A percentile compares a stretch with the other conserved stretches of the same genome.
Evolutionary conservation across 1,139 yeast genomes (phyloP).

Genomic region (Debaryomyces robertsiae): DNA sequence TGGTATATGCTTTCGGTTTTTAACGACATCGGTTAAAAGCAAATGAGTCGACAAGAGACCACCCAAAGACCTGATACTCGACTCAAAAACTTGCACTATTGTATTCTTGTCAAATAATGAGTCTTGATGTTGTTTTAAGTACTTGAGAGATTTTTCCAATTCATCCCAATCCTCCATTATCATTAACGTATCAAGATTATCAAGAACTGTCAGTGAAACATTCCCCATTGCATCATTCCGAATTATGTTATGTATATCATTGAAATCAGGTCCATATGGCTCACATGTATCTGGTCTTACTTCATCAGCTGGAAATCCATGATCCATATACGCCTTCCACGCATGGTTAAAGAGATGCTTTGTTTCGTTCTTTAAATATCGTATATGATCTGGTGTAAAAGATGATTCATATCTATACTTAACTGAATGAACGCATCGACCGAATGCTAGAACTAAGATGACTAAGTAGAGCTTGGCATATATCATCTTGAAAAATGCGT

Average conservation of each 20-base stretch:
- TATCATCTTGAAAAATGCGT: no score
- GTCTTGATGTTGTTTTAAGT: constrained; percentile 40
- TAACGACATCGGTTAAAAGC: constrained; percentile 55
- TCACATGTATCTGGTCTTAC: constrained; percentile 72
- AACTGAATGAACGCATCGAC: constrained; percentile 1
- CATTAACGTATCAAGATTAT: constrained; percentile 77
- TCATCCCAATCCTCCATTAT: constrained; percentile 64
- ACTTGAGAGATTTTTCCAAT: constrained; percentile 51
- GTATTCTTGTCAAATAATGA: constrained; percentile 62
- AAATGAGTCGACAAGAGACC: constrained; percentile 79
- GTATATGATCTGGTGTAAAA: constrained; percentile 55
- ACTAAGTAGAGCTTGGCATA: background rate
- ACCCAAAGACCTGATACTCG: constrained; percentile 78
- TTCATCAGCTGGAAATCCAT: constrained; percentile 85
- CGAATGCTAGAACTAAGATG: background rate
- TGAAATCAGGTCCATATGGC: constrained; percentile 66
- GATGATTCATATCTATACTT: constrained; percentile 26
- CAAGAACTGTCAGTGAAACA: constrained; percentile 74
- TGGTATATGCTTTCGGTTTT: constrained; percentile 28
- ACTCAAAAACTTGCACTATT: constrained; percentile 83
- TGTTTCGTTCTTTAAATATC: constrained; percentile 52
- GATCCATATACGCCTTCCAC: constrained; percentile 67
- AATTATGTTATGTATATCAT: constrained; percentile 54
- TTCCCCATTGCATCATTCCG: constrained; percentile 88
- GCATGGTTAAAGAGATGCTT: constrained; percentile 68